Conservation (phyloP, 176 grass and related monocot species). For the Ampelocalamus luodianensis region DNA sequence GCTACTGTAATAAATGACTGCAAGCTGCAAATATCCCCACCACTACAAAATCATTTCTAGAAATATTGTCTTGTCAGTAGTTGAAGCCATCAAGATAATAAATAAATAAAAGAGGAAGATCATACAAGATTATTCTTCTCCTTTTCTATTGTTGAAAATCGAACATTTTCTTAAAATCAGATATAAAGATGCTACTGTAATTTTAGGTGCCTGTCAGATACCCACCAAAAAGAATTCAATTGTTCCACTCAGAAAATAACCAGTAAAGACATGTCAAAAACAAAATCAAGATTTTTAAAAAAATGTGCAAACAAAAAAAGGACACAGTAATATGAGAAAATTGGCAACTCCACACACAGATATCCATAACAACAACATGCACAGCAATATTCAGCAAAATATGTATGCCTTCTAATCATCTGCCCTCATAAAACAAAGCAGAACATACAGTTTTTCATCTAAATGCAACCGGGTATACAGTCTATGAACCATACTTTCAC, state of each 20-base stretch:
- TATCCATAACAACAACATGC: not conserved
- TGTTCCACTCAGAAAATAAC: not conserved
- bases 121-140: not conserved
- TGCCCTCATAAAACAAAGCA: not conserved
- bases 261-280: not conserved
- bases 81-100: not conserved
- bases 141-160: not conserved
- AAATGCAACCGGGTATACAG: slow-evolving; percentile 6
- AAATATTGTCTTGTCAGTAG: not conserved
- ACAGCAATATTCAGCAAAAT: slow-evolving; percentile 7
- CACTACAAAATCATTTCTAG: not conserved
- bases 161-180: not conserved
- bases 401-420: not conserved
- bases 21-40: not conserved
- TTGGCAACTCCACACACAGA: not conserved
- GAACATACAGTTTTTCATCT: not conserved
- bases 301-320: not conserved
- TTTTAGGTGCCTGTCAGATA: not conserved
- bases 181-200: not conserved
- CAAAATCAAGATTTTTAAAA: not conserved
- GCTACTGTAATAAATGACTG: not conserved
- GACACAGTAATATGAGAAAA: not conserved
- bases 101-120: not conserved
- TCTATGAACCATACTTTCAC: slow-evolving; percentile 72
- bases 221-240: not conserved